Base-by-base conservation (phyloP, 768 basidiomycete genomes). In the Termitomyces sp. region DNA sequence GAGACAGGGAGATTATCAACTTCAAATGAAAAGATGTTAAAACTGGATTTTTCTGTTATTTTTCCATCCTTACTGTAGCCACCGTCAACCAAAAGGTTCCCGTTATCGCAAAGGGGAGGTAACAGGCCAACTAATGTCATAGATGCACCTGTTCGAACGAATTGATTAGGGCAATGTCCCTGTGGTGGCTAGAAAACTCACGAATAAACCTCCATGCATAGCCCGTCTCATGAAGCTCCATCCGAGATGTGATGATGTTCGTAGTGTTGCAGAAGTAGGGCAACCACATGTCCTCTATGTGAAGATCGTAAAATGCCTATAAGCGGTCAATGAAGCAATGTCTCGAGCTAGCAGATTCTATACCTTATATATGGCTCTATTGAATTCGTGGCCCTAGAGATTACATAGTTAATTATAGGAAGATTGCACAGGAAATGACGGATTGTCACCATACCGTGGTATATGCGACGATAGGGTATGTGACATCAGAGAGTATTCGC, bases 231-330 rank as follows among this genome's bases (percentile, higher is more conserved):
- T 99, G 97, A 42, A 98, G 87, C 66, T 98, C 95, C 94, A 98
- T 98, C 9, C 87, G 82, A 9, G 94, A 97, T 44, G 91, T 92
- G 52, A 88, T 94, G 69, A 99, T 97, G 65, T 98, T 98, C 19
- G 97, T 96, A 2, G 96, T 92, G 65, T 98, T 98, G 73, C 95
- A 97, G 73, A 96, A 98, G 75, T 85, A 98, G 4, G 96, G 97
- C 6, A 99, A 78, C 97, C 96, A 98, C 91, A 97, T 96, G 72
- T 97, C 95, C 71, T 94, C 90, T 40, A 93, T 93, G 64, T 98
- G 95, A 41, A 95, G 83, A 70, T 92, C 93, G 63, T 94, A 96
- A 69, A 97, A 96, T 17, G 91, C 85, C 83, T 92, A 65, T 17
- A 46, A 51, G 40, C 52, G 23, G 46, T 40, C 41, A 56, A 38